phyloP scores from a whole-genome alignment of 768 basidiomycete genomes.

The Tricholoma sp. region DNA sequence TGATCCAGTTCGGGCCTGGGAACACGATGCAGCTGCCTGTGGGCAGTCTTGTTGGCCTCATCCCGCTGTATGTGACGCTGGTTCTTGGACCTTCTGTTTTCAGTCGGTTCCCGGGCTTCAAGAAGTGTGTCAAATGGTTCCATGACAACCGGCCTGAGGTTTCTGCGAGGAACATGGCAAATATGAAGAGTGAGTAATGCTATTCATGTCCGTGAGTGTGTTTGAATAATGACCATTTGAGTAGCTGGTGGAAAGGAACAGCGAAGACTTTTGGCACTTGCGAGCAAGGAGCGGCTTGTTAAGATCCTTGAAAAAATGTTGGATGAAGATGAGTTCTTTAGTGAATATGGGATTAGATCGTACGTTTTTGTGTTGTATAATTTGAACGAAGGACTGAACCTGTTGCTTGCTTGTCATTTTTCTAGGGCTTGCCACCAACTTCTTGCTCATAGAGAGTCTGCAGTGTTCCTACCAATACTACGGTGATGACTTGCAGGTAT shows the following conservation, averaged over 20 bases:
- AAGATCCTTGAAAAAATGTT: constrained; percentile 94
- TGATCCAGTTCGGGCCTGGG: constrained; percentile 81
- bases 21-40: constrained; percentile 89
- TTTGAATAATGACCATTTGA: constrained; percentile 1
- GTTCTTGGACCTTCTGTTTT: constrained; percentile 88
- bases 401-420: constrained; percentile 62
- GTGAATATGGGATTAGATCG: constrained; percentile 95
- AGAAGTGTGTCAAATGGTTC: constrained; percentile 99
- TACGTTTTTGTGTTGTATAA: constrained; percentile 36
- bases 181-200: constrained; percentile 69
- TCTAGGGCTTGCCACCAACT: constrained; percentile 92
- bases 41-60: constrained; percentile 93
- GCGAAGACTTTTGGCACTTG: constrained; percentile 82
- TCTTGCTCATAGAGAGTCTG: constrained; percentile 90
- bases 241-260: constrained; percentile 70
- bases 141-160: constrained; percentile 88
- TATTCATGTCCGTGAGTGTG: neutral
- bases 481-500: constrained; percentile 77
- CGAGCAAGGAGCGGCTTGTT: constrained; percentile 85
- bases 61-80: constrained; percentile 92
- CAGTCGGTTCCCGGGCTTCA: constrained; percentile 95
- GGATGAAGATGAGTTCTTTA: constrained; percentile 94
- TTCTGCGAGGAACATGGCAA: constrained; percentile 90
- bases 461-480: constrained; percentile 99
- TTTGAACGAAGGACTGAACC: neutral